Conservation (phyloP, 139 green algal genomes). For the Haematococcus lacustris region DNA sequence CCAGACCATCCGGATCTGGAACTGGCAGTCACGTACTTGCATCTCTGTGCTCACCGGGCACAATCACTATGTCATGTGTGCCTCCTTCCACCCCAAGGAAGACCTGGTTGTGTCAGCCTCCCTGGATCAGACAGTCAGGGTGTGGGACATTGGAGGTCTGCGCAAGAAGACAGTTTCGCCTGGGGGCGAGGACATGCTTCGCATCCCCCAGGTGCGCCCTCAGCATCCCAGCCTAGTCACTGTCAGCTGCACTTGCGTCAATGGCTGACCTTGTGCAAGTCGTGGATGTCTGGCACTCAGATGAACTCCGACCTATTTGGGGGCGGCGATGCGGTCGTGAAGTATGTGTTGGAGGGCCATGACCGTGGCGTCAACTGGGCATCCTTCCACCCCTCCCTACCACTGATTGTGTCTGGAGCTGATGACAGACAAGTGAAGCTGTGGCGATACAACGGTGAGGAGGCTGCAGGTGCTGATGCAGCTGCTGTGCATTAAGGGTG, state of each 20-base stretch:
- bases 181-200: conserved; percentile 75
- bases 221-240: neutral
- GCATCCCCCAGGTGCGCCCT: conserved; percentile 62
- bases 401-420: conserved; percentile 97
- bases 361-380: conserved; percentile 99
- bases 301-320: conserved; percentile 97
- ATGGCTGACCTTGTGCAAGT: too few relatives aligned
- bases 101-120: conserved; percentile 89
- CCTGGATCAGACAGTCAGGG: conserved; percentile 93
- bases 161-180: conserved; percentile 90
- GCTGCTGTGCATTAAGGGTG: neutral
- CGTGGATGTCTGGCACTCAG: too few relatives aligned
- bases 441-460: conserved; percentile 93
- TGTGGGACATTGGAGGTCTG: conserved; percentile 97
- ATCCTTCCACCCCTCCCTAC: conserved; percentile 94
- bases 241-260: neutral
- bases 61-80: conserved; percentile 99
- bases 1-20: conserved; percentile 99
- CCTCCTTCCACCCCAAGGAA: conserved; percentile 95
- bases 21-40: conserved; percentile 95
- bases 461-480: neutral
- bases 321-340: conserved; percentile 93
- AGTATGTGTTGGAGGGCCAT: conserved; percentile 99
- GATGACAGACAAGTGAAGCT: conserved; percentile 99
- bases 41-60: conserved; percentile 97